Percentiles rank a stretch among this genome's conserved stretches.
Evolutionary conservation across 1,284 basidiomycete species (phyloP).

Genomic region (Puccinia horiana): DNA sequence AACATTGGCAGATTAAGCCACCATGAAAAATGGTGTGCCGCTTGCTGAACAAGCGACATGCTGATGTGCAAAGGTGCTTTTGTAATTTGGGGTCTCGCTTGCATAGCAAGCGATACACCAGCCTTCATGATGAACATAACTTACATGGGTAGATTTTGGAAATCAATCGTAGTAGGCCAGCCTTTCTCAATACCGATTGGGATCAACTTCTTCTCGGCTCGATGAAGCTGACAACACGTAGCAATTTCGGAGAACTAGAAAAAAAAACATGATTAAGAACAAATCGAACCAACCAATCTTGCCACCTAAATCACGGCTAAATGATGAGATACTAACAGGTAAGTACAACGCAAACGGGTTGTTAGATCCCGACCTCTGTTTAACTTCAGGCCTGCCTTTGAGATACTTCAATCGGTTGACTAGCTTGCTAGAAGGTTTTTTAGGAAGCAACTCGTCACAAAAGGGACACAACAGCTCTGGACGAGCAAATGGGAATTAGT

Average conservation of each 20-base stretch:
- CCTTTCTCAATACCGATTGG: constrained; percentile 69
- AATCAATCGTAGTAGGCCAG: constrained; percentile 74
- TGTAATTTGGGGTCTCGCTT: too few relatives aligned
- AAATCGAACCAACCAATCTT: background rate
- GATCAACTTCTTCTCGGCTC: constrained; percentile 70
- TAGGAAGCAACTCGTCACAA: constrained; percentile 70
- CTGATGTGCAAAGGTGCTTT: too few relatives aligned
- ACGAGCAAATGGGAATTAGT: constrained; percentile 54
- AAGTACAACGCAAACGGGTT: background rate
- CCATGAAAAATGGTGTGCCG: background rate
- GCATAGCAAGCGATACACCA: too few relatives aligned
- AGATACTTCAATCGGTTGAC: constrained; percentile 61
- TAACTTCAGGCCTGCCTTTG: background rate
- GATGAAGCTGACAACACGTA: constrained; percentile 71
- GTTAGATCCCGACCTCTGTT: background rate
- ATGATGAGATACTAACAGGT: background rate
- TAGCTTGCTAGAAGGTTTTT: constrained; percentile 67
- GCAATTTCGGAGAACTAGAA: constrained; percentile 56
- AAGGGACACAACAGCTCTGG: constrained; percentile 69
- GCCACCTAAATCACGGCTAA: background rate
- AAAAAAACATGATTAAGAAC: background rate
- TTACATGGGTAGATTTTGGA: constrained; percentile 64
- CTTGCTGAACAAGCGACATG: too few relatives aligned
- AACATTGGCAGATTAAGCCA: background rate
- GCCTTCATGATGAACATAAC: constrained; percentile 60